These are phyloP conservation scores for Blastosporella zonata DNA, from an alignment of 1,284 basidiomycete species.

Conservation along the genomic window DNA sequence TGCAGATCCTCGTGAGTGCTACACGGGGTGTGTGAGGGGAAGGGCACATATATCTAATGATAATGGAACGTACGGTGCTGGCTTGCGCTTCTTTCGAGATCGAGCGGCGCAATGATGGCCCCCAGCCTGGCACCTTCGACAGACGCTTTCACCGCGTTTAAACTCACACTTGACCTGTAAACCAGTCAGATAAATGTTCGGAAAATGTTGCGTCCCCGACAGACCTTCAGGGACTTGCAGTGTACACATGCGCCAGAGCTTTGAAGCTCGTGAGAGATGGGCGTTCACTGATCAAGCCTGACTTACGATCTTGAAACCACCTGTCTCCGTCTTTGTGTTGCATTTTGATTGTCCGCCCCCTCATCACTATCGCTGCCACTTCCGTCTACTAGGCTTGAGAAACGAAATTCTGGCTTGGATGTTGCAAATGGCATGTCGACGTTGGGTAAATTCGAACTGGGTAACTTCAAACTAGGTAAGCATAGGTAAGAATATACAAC, in stretches of 20 bases:
- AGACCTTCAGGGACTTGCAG: slow-evolving; percentile 58
- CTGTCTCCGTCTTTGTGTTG: slow-evolving; percentile 11
- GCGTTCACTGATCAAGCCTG: neutral
- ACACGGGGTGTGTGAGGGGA: neutral
- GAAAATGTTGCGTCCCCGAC: neutral
- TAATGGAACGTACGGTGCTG: slow-evolving; percentile 41
- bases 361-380: slow-evolving; percentile 26
- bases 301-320: slow-evolving; percentile 27
- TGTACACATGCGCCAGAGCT: slow-evolving; percentile 52
- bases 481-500: too few relatives aligned
- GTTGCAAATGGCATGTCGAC: slow-evolving; percentile 9
- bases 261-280: neutral
- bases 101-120: slow-evolving; percentile 49
- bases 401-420: slow-evolving; percentile 18
- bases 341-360: slow-evolving; percentile 14
- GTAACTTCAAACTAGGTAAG: too few relatives aligned
- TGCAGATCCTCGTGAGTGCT: slow-evolving; percentile 60
- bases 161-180: slow-evolving; percentile 52
- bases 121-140: slow-evolving; percentile 44
- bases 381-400: slow-evolving; percentile 21
- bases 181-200: neutral
- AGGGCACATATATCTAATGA: neutral
- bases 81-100: slow-evolving; percentile 52
- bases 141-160: slow-evolving; percentile 39
- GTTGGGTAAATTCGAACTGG: too few relatives aligned